Evolutionary conservation across 1,284 basidiomycete species (phyloP).

Genomic region (Boletellus sp.): DNA sequence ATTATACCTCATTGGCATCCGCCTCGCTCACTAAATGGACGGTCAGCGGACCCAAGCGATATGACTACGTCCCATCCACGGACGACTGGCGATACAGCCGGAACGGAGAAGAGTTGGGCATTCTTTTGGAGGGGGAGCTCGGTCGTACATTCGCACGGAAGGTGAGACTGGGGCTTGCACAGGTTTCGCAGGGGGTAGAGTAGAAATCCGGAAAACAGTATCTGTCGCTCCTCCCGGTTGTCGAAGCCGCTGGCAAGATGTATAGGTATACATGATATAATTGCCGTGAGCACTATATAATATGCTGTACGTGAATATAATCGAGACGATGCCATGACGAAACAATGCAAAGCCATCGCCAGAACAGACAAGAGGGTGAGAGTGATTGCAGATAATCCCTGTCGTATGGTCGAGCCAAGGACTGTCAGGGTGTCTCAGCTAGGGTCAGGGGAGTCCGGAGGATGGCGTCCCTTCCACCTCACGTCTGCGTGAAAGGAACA

Average conservation of each 20-base stretch:
- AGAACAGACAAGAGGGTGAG: background rate
- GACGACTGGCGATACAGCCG: slow-evolving; percentile 79
- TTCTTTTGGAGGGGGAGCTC: slow-evolving; percentile 70
- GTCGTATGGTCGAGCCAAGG: background rate
- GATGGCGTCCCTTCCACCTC: slow-evolving; percentile 32
- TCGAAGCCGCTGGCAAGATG: background rate
- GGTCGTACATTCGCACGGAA: slow-evolving; percentile 36
- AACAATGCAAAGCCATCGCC: background rate
- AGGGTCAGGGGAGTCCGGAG: background rate
- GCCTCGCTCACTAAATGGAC: slow-evolving; percentile 1
- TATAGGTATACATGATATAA: slow-evolving; percentile 1
- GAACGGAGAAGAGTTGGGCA: slow-evolving; percentile 59
- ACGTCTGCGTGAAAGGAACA: slow-evolving; percentile 61
- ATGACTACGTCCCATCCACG: slow-evolving; percentile 61
- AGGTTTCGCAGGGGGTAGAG: slow-evolving; percentile 23
- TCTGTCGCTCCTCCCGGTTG: background rate
- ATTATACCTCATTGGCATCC: background rate
- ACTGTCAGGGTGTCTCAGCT: background rate
- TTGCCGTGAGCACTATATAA: slow-evolving; percentile 3
- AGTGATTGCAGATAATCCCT: too few relatives aligned
- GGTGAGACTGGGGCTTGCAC: slow-evolving; percentile 31
- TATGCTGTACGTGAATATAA: slow-evolving; percentile 3
- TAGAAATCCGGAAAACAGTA: slow-evolving; percentile 6
- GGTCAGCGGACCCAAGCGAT: slow-evolving; percentile 82
- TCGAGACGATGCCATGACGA: background rate